Conservation (phyloP, 2,329 filamentous ascomycete species). For the Stagonosporopsis vannaccii region DNA sequence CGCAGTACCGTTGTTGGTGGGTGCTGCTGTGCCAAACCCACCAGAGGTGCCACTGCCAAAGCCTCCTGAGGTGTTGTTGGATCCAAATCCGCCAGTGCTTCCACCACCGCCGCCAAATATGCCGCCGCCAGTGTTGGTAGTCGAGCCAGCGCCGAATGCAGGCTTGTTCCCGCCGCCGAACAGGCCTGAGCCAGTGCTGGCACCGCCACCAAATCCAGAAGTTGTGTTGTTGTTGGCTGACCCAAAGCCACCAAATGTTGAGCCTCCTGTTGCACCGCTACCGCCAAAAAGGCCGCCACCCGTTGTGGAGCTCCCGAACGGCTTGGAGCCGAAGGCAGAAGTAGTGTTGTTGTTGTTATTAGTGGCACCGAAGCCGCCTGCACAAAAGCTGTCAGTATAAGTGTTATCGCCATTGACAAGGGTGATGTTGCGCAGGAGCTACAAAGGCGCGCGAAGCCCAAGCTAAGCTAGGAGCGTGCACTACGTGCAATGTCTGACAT, state of each 20-base stretch:
- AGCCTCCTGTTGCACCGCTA: conserved; percentile 24
- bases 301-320: conserved; percentile 45
- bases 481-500: not conserved
- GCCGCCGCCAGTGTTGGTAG: conserved; percentile 33
- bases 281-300: conserved; percentile 46
- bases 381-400: conserved; percentile 30
- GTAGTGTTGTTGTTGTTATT: conserved; percentile 33
- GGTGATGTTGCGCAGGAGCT: conserved; percentile 1
- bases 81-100: conserved; percentile 40
- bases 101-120: conserved; percentile 44
- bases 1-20: conserved; percentile 67
- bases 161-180: conserved; percentile 43
- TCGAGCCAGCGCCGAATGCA: conserved; percentile 35
- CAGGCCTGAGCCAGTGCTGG: conserved; percentile 38
- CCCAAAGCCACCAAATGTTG: conserved; percentile 33
- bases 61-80: conserved; percentile 28
- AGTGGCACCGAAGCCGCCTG: conserved; percentile 45
- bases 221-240: conserved; percentile 29
- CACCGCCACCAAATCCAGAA: conserved; percentile 34
- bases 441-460: not conserved
- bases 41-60: conserved; percentile 36
- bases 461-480: not conserved
- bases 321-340: conserved; percentile 35
- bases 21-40: conserved; percentile 39
- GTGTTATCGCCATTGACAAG: not conserved